These are phyloP conservation scores for Forsythia suspensa DNA, from an alignment of 257 asterid species.

Conservation along the genomic window DNA sequence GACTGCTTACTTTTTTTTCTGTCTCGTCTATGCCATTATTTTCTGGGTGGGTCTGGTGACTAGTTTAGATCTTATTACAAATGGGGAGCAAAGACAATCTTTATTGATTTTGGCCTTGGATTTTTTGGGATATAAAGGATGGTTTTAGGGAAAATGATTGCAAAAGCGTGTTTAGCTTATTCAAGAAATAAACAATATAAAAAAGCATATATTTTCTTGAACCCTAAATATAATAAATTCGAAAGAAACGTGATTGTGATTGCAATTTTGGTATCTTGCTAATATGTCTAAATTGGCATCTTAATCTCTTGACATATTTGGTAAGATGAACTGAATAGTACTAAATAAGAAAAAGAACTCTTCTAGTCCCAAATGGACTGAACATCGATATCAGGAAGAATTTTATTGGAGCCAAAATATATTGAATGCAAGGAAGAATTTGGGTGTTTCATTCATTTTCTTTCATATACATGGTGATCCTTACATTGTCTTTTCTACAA, in stretches of 20 bases:
- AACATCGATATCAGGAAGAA: no score
- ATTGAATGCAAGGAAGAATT: no score
- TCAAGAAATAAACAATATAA: not conserved
- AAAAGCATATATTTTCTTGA: not conserved
- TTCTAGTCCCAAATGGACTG: no score
- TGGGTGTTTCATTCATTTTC: no score
- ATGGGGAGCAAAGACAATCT: conserved; percentile 50
- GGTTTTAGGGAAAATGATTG: conserved; percentile 10
- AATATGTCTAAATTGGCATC: no score
- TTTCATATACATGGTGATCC: not conserved
- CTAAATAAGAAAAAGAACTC: no score
- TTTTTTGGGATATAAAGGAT: conserved; percentile 8
- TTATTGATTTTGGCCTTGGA: conserved; percentile 34
- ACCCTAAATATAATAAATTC: not conserved
- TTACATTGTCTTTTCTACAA: not conserved
- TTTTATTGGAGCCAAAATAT: no score
- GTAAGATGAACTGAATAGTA: no score
- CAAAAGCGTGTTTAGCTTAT: conserved; percentile 21
- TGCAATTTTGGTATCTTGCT: not conserved
- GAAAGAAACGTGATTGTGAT: not conserved
- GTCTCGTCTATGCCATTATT: conserved; percentile 17
- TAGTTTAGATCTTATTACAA: conserved; percentile 27
- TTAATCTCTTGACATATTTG: no score
- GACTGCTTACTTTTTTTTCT: conserved; percentile 16
- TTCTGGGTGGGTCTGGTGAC: conserved; percentile 34